Evolutionary conservation across 78 protist genomes (phyloP).

Genomic region (Emiliania huxleyi): DNA sequence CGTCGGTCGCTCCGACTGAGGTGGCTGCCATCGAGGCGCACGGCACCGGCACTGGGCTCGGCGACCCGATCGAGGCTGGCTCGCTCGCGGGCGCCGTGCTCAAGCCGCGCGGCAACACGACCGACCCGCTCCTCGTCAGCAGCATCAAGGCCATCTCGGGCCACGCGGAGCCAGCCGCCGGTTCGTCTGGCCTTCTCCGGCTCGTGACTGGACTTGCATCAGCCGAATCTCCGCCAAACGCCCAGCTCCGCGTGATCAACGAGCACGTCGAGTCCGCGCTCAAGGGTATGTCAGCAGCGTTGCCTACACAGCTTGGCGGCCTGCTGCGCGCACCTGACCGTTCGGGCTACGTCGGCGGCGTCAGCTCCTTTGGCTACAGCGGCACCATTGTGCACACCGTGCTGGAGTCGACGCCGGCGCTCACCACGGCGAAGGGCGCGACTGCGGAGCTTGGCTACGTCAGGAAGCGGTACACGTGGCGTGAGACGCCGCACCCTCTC

Average conservation of each 20-base stretch:
- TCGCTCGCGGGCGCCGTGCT: neutral
- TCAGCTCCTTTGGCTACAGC: neutral
- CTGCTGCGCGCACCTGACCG: neutral
- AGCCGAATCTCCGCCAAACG: neutral
- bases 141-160: constrained; percentile 71
- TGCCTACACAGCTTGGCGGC: neutral
- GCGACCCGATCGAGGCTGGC: constrained; percentile 60
- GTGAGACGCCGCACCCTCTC: neutral
- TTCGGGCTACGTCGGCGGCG: neutral
- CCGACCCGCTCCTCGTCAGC: constrained; percentile 53
- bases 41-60: constrained; percentile 54
- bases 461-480: neutral
- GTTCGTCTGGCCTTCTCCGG: neutral
- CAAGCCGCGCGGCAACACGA: neutral
- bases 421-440: neutral
- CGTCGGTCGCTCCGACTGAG: constrained; percentile 18
- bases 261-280: neutral
- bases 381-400: constrained; percentile 26
- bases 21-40: constrained; percentile 40
- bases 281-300: neutral
- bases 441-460: neutral
- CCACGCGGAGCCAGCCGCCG: constrained; percentile 64
- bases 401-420: neutral
- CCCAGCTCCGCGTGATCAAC: neutral
- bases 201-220: neutral